Base-by-base conservation (phyloP, 2,329 filamentous ascomycete genomes). In the Fusarium stilboides region DNA sequence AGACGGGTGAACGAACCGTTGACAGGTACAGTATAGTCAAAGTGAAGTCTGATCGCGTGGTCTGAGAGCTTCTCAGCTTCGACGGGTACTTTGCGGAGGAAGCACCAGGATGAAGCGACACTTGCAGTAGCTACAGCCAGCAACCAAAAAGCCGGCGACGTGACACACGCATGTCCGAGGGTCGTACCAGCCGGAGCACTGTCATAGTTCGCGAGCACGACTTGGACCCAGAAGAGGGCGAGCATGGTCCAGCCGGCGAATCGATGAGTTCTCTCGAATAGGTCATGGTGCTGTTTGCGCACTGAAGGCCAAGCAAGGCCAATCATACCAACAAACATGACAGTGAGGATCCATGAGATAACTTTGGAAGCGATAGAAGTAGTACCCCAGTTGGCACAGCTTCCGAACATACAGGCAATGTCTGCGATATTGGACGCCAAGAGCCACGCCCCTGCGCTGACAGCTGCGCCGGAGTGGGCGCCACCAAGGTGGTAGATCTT, bases 21-120 rank as follows among this genome's bases (percentile, higher is more conserved):
- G 56, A 86, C 83, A 6, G 89, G 87, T 8, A 86, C 83, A 8
- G 86, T 85, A 78, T 92, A 89, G 74, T 85, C 82, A 74, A 94
- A 92, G 75, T 91, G 87, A 26, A 96, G 86, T 36, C 90, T 87
- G 20, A 92, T 81, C 17, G 92, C 92, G 79, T 94, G 92, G n/a
- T 85, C 77, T 0, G 92, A 95, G 9, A 96, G 87, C 4, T 85
- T 81, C 74, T 93, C 89, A 5, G 90, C 83, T n/a, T 85, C 81
- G 58, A 94, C 91, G 3, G 82, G 81, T 44, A 92, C 89, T 68
- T 88, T 89, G 51, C 91, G 88, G 22, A 95, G 87, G 58, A 88
- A 86, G 2, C 91, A 76, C 92, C 93, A 97, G 1, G 93, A 91
- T 43, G 91, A 88, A 39, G 91, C 82, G 62, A 94, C 85, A 68